Evolutionary conservation across 176 grass and related monocot genomes (phyloP), one percentile per base, ranked within the genome.

Genomic region (Puccinellia tenuiflora): DNA sequence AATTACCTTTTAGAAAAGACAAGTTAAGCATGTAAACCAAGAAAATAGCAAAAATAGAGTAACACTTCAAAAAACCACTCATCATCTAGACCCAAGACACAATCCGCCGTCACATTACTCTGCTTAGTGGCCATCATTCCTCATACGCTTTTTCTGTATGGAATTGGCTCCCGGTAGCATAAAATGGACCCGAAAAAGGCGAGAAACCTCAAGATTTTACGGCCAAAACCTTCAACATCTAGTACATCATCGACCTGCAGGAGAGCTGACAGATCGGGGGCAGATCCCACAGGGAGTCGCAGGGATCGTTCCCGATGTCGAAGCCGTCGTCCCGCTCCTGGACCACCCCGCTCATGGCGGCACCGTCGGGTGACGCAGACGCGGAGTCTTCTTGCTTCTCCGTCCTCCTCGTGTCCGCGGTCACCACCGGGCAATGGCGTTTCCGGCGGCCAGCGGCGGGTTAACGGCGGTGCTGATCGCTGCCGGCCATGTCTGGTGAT

Each of bases 261-360:
- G 84, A 78, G 25, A 90, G 45, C 4, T 86, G 91, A 65, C 72
- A 90, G 9, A 90, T 83, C n/a, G 91, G 87, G 9, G 84, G 87
- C 24, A 92, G 77, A 81, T 92, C 87, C 91, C 91, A 92, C 33
- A 90, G 76, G 15, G 77, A 87, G 47, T 92, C 91, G 16, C 69
- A 81, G 6, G 80, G 69, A 84, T 92, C 90, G 31, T 45, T 89
- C 20, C 81, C 87, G 0, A 70, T 50, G 25, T 87, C 87, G 38
- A 81, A 68, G 15, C 70, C 40, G 17, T 89, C 84, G 14, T 73
- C 69, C 54, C 77, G 73, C 12, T 73, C 69, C 68, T 84, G 84
- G 34, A 56, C 16, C 40, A 56, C 11, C 43, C 73, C 85, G 59
- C 85, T 77, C 62, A 86, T 78, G 62, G 75, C 79, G 1, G 16